Evolutionary conservation across 2,329 filamentous ascomycete genomes (phyloP), one percentile per base, ranked within the genome.

Genomic region (Aureobasidium leucospermi): DNA sequence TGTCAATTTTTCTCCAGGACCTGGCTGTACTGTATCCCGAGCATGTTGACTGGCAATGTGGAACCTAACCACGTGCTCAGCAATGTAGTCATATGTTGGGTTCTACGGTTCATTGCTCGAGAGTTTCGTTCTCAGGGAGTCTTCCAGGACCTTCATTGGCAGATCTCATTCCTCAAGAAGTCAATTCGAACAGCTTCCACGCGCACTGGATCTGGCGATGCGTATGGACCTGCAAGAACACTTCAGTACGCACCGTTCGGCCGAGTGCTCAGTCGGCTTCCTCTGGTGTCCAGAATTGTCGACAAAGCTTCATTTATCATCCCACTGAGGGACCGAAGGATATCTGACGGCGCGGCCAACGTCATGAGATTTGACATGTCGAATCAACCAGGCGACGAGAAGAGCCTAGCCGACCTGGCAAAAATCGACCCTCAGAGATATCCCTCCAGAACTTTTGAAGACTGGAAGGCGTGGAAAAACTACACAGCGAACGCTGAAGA

Each of bases 1-100:
- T 73, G 71, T 59, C 65, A 69, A 28, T 71, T 72, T 48, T 52
- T 73, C 60, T 60, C 71, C 2, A 69, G 71, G 56, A 63, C 62
- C 7, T 49, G 63, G 1, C 55, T 72, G 3, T 69, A 67, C 0
- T 61, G 59, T 45, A 15, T 72, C 3, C 69, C 70, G 2, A 62
- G 66, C 42, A 39, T 66, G 7, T 61, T 73, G 1, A 64, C 57
- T 1, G 65, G 65, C 8, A 69, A 68, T 0, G 65, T 72, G 3
- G 68, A 64, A 46, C 70, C 71, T 0, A 73, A 73, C 28, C 63
- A 72, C 39, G 67, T 73, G 2, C 65, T 71, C 9, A 61, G 66
- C 1, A 69, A 73, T 29, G 61, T 67, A 23, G 68, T 71, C 1
- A 59, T 72, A 19, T 62, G 65, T 10, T 73, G 67, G 66, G 55